Base-by-base conservation (phyloP, 202 grass and related monocot genomes). In the Miscanthus sacchariflorus region DNA sequence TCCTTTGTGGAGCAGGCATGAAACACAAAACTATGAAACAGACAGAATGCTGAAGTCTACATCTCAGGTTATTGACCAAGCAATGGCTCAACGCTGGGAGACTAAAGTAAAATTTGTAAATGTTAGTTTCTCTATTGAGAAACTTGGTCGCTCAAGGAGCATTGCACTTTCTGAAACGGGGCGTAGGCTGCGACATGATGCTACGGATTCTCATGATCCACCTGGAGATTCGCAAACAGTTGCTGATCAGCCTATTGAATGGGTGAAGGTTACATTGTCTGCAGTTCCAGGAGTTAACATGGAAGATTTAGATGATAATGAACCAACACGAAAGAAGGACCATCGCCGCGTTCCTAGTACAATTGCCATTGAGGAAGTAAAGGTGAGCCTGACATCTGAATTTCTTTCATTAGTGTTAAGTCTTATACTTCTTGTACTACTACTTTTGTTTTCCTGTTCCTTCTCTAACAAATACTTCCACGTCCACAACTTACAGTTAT, bases 321-420 rank as follows among this genome's bases (percentile, higher is more conserved):
- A 91, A 64, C 94, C 94, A 18, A 70, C 63, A 66, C 73, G 86
- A 36, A 93, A 92, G 85, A 99, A 95, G 90, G 97, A 99, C 15
- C 94, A 99, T 94, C 91, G 93, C 5, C 91, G 97, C 40, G 89
- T 99, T 88, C 97, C 97, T 72, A 99, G 97, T 84, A 97, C 97
- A 87, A 97, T 97, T 84, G 97, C 97, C 83, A 99, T 99, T 17
- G 94, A 97, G 90, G 97, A 99, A 97, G 93, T 96, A 79, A 99
- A 99, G 97, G 97, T 99, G 86, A 48, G 88, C 48, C 43, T 70
- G 75, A 67, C 56, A 84, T 67, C 45, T 78, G 30, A 81, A 82
- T 30, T 44, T 81, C 11, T 38, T 81, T 81, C 25, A 19, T 78
- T 12, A 48, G 81, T 45, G 61, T 77, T 64, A 42, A 19, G 18